Evolutionary conservation across 139 green algal species (phyloP).

Genomic region (Mesostigma viride): DNA sequence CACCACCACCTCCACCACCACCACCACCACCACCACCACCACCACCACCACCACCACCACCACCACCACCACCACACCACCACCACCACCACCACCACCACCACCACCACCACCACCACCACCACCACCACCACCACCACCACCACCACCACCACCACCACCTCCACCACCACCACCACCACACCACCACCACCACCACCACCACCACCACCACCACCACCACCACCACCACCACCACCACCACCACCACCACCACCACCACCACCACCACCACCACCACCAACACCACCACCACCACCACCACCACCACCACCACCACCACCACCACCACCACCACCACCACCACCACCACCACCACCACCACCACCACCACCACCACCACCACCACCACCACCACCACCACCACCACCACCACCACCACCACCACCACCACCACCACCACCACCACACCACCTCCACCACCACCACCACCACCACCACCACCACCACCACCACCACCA

Average conservation of each 20-base stretch:
- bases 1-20: not conserved
- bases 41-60: not conserved
- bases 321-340: not conserved
- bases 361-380: not conserved
- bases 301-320: not conserved
- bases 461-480: not conserved
- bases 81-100: not conserved
- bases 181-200: too few relatives aligned
- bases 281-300: too few relatives aligned
- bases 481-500: not conserved
- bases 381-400: not conserved
- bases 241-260: constrained; percentile 54
- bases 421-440: not conserved
- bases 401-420: not conserved
- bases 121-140: not conserved
- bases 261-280: too few relatives aligned
- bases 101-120: not conserved
- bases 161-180: too few relatives aligned
- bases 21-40: not conserved
- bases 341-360: not conserved
- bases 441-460: too few relatives aligned
- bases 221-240: constrained; percentile 52
- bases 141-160: not conserved
- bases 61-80: too few relatives aligned
- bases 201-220: too few relatives aligned